Evolutionary conservation across 192 early-diverging fungal species (phyloP), one percentile per base, ranked within the genome.

Genomic region (Coemansia sp.): DNA sequence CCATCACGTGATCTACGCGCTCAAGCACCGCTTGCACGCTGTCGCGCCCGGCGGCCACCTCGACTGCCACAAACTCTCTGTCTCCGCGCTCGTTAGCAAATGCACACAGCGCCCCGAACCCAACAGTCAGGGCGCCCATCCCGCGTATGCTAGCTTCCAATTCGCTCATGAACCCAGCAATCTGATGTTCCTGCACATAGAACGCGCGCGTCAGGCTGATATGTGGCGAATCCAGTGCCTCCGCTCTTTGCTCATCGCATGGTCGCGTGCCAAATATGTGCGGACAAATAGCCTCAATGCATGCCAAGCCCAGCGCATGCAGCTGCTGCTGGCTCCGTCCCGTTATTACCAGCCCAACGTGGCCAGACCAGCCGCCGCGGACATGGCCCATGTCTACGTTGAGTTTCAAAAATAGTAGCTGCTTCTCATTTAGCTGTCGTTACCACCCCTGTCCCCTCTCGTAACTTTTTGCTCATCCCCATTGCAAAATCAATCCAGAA

Each of bases 121-220:
- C 70, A 4, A 82, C 62, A n/a, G 58, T 50, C 32, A 77, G 57
- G 39, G 52, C 24, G 3, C 52, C 39, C 32, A 9, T 35, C 35
- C 38, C 61, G 17, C 8, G 27, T 35, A 67, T 21, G 27, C 38
- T 41, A n/a, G 17, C 54, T 55, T 68, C 66, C 48, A 82, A 65
- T 41, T 38, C 65, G 1, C 41, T 48, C 19, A 83, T 65, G 57
- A 75, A 69, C 25, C 32, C 57, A 4, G 57, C 51, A 27, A 83
- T 78, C 50, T 83, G 75, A 64, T 75, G 72, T 56, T 78, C 75
- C 37, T 70, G 67, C 59, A 78, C 7, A 24, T 69, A 78, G 17
- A 83, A 77, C 57, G 69, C 60, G 53, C 75, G 75, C 29, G 75
- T 73, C 32, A 83, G 69, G 62, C 69, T 78, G 48, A 80, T 65